A percentile compares a stretch with the other conserved stretches of the same genome.
Conservation (phyloP, 202 grass and related monocot genomes). For the Setaria italica region DNA sequence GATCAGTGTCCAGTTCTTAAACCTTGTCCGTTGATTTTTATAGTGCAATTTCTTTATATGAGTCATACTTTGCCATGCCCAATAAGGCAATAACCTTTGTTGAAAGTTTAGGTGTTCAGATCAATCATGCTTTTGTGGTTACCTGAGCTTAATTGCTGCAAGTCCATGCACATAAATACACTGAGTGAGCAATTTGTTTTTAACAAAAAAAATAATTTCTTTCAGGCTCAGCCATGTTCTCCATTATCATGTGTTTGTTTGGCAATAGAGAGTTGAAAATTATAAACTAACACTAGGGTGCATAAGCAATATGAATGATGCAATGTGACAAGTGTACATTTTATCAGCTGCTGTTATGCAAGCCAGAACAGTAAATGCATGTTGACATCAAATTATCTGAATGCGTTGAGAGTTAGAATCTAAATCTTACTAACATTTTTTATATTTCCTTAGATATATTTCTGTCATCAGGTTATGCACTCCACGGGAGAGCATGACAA, state of each 20-base stretch:
- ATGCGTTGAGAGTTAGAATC: slow-evolving; percentile 29
- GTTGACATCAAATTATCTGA: slow-evolving; percentile 11
- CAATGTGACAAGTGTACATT: not conserved
- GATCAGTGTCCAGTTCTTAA: slow-evolving; percentile 7
- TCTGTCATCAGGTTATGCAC: not conserved
- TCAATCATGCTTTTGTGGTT: not conserved
- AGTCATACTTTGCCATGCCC: not conserved
- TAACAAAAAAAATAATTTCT: not conserved
- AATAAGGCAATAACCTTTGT: not conserved
- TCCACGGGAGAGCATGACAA: slow-evolving; percentile 20
- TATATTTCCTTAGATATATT: not conserved
- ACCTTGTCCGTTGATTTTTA: slow-evolving; percentile 14
- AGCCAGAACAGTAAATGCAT: not conserved
- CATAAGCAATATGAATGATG: slow-evolving; percentile 1
- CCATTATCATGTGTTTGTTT: slow-evolving; percentile 37
- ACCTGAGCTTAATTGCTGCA: slow-evolving; percentile 31
- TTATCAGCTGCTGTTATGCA: not conserved
- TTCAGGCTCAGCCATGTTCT: slow-evolving; percentile 6
- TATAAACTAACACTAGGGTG: slow-evolving; percentile 15
- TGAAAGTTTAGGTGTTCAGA: slow-evolving; percentile 12
- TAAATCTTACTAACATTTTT: not conserved
- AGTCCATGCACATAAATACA: not conserved
- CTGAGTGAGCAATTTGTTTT: not conserved
- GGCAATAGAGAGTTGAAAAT: slow-evolving; percentile 2
- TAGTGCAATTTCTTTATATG: slow-evolving; percentile 15